phyloP scores from a whole-genome alignment of 2,329 filamentous ascomycete species.

The Calonectria multiphialidica region DNA sequence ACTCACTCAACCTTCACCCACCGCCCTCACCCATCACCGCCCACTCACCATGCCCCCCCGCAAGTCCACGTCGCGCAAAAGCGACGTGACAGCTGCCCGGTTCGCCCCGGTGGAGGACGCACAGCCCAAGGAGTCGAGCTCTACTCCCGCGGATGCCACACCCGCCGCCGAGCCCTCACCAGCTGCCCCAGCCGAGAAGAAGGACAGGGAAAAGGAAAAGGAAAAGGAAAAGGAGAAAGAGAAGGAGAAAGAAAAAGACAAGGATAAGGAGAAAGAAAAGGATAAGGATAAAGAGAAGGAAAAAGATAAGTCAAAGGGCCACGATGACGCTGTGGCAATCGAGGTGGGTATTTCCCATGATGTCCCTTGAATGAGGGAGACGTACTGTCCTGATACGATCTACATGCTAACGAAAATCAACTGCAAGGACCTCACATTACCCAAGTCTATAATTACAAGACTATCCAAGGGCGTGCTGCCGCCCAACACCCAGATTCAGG shows the following conservation, averaged over 20 bases:
- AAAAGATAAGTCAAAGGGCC: constrained; percentile 42
- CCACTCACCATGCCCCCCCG: constrained; percentile 62
- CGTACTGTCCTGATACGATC: not conserved
- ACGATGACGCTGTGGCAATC: constrained; percentile 60
- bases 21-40: constrained; percentile 15
- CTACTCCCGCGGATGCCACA: constrained; percentile 26
- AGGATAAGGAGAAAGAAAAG: constrained; percentile 40
- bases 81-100: constrained; percentile 60
- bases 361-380: not conserved
- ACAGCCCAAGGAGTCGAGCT: constrained; percentile 33
- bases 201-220: constrained; percentile 46
- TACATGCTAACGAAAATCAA: not conserved
- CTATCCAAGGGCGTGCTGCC: constrained; percentile 85
- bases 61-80: constrained; percentile 64
- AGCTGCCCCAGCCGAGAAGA: constrained; percentile 46
- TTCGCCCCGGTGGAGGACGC: constrained; percentile 59
- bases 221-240: constrained; percentile 49
- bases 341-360: constrained; percentile 56
- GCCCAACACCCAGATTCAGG: constrained; percentile 85
- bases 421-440: constrained; percentile 77
- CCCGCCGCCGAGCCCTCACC: constrained; percentile 35
- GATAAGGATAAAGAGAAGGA: constrained; percentile 49
- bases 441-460: constrained; percentile 84
- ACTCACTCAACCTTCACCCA: not conserved
- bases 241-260: constrained; percentile 45